Base-by-base conservation (phyloP, 441 rosid genomes). In the Raphanus hybrid region DNA sequence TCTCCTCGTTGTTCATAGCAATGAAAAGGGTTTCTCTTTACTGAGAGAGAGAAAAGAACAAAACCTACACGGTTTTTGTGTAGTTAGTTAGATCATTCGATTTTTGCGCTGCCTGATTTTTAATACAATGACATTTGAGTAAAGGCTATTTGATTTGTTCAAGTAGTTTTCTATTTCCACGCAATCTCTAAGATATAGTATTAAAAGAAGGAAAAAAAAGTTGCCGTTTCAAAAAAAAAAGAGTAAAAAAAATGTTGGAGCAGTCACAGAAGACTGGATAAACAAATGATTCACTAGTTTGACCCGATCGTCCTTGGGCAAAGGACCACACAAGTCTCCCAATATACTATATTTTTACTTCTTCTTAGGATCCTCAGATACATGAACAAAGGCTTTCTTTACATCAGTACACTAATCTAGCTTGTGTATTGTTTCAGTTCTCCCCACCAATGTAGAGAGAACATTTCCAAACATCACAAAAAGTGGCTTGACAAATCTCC, bases 1-100 rank as follows among this genome's bases (percentile, higher is more conserved):
- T n/a, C 18, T 61, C 60, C 14, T 73, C 62, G 23, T 34, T 60
- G 6, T 50, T 63, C 76, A 63, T 50, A 20, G 20, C 3, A 23
- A 2, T 8, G 20, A 4, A 27, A 9, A 43, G 41, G 2, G 4
- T 71, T 27, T 71, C 10, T 16, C 26, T 16, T 16, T 16, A 16
- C 18, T 16, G 26, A 23, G 26, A 23, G 15, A 3, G 29, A 8
- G 55, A 48, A 48, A 7, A 50, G 55, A n/a, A n/a, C 57, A 50
- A 50, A 50, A 0, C 57, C 20, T 14, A 58, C 1, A 60, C 27
- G 29, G 54, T 9, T 10, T 70, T 70, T 41, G 15, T 3, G 3
- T 5, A 52, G 45, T 23, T 23, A 23, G 55, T 50, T 50, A 54
- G 45, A 69, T 2, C 63, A 61, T 58, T 27, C 37, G 39, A 60